These are phyloP conservation scores for Eutrema japonicum DNA, from an alignment of 345 rosid genomes.

Conservation along the genomic window DNA sequence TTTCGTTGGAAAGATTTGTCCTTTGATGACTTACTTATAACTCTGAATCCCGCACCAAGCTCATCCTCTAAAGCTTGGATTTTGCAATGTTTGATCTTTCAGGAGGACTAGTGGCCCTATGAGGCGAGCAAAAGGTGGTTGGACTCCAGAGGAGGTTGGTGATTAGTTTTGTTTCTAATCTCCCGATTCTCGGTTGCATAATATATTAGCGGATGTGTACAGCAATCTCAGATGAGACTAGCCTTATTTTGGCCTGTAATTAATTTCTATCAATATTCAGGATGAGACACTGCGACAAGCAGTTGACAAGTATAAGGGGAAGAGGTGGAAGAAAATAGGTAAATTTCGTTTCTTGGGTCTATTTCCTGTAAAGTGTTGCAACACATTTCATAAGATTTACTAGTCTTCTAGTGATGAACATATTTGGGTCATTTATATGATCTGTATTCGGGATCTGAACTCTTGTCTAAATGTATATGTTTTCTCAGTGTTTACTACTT, in stretches of 20 bases:
- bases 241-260: conserved; percentile 18
- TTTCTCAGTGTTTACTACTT: not conserved
- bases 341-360: conserved; percentile 30
- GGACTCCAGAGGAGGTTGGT: conserved; percentile 91
- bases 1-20: too few relatives aligned
- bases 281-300: conserved; percentile 87
- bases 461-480: not conserved
- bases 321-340: conserved; percentile 94
- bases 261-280: conserved; percentile 46
- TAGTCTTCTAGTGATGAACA: conserved; percentile 2
- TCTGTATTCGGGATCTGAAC: not conserved
- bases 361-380: not conserved
- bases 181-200: not conserved
- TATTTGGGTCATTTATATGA: not conserved
- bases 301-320: conserved; percentile 71
- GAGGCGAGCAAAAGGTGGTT: conserved; percentile 96
- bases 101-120: conserved; percentile 98
- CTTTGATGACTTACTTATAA: not conserved
- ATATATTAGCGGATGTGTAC: not conserved
- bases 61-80: conserved; percentile 4
- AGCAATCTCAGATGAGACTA: not conserved
- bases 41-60: not conserved
- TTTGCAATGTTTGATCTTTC: conserved; percentile 26
- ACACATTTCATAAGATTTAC: conserved; percentile 3
- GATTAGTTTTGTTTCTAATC: not conserved